Evolutionary conservation across 1,284 basidiomycete genomes (phyloP), one percentile per base, ranked within the genome.

Genomic region (Moesziomyces globuligerus): DNA sequence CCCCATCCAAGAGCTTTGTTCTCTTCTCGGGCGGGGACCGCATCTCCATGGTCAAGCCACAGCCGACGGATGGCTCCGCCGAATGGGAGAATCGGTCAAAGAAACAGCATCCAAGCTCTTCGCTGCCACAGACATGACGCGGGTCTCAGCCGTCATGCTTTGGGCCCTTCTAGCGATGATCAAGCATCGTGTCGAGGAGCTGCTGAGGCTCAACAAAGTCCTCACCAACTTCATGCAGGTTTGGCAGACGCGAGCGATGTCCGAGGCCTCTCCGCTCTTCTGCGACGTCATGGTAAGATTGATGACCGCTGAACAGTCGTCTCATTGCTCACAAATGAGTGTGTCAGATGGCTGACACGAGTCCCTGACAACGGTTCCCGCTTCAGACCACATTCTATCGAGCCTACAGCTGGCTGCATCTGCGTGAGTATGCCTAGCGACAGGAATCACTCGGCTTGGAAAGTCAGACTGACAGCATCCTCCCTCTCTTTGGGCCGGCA

Each of bases 81-180:
- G 45, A 2, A 39, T 15, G 13, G 21, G 24, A 6, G 17, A 20
- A 13, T 34, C 47, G 11, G 15, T 51, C 28, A 45, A 50, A 7
- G 62, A 55, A 1, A 21, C 21, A 7, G 28, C 29, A 1, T 26
- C 10, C 48, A 32, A 23, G 25, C 6, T 66, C 6, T 37, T 48
- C n/a, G 44, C 52, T 21, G 55, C 52, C 5, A 51, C 37, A 39
- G 46, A 43, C 7, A 51, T 55, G 47, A 59, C 62, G 1, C 32
- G 56, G 11, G 28, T 66, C 5, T 47, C 56, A 15, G 56, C 48
- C 5, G 44, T 29, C 15, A 40, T 59, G 47, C 37, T 66, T 1
- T 66, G 62, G 62, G 47, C 62, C 3, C 15, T 66, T 48, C 44
- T 66, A 26, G 51, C 62, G 18, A 8, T 66, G 13, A 56, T 55